Base-by-base conservation (phyloP, 2,329 filamentous ascomycete species). In the Arthrobotrys sphaeroides region DNA sequence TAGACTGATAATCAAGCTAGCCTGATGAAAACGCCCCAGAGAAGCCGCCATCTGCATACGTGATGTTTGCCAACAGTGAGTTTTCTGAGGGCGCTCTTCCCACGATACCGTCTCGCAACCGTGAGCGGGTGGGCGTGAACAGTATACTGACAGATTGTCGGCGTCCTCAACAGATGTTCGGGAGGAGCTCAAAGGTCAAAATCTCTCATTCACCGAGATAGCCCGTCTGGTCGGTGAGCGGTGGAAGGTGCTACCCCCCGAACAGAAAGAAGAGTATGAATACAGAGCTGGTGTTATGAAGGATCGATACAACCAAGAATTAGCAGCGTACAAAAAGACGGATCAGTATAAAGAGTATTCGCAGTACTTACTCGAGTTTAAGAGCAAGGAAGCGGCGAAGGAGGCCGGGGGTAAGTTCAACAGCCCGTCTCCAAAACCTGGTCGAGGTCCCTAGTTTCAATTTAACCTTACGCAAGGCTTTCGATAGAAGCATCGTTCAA, bases 1-100 rank as follows among this genome's bases (percentile, higher is more conserved):
- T 26, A 36, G 24, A 18, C 55, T 66, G 20, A 68, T 49, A 18
- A 36, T 13, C 22, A 31, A 33, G 31, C 26, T 80, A 92, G 88
- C 86, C 91, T 2, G 92, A 95, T 78, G 90, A 93, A 72, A 89
- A 92, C 83, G 91, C 91, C 0, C 92, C 92, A 1, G 91, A 94
- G 80, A 86, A 91, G 22, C 91, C 92, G 0, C 90, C 91, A 0
- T 94, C 91, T 3, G 92, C 91, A 57, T 94, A 94, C 83, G 92
- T 94, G 10, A 87, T 94, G 13, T 95, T 95, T 80, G 94, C 92
- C 0, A 94, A 94, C 79, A 91, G 90, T 92, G 82, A 84, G 90
- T 85, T 31, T 5, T 59, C 40, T 59, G 24, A 26, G 33, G 59
- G 55, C 20, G 22, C 45, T 12, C 16, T 5, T 43, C 2, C 40